Conservation (phyloP, 2,329 filamentous ascomycete species). For the Didymella segeticola region DNA sequence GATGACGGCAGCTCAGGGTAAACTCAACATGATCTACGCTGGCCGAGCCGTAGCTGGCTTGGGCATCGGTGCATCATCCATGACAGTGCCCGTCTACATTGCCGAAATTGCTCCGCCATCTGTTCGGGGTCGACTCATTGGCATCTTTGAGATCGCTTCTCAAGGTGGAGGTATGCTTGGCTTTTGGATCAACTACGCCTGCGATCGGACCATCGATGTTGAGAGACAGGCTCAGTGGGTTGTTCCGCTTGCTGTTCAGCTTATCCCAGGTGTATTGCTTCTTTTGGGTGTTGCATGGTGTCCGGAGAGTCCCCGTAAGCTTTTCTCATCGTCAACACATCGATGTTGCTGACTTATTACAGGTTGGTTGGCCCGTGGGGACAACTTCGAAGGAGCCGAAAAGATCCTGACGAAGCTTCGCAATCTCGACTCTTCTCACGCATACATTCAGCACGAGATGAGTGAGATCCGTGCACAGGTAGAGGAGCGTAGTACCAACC, state of each 20-base stretch:
- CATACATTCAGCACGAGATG: slow-evolving; percentile 58
- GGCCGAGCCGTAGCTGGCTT: slow-evolving; percentile 49
- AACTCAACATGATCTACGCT: slow-evolving; percentile 46
- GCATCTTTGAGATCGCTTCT: slow-evolving; percentile 71
- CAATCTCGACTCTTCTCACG: slow-evolving; percentile 51
- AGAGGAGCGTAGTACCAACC: slow-evolving; percentile 39
- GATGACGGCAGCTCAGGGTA: slow-evolving; percentile 48
- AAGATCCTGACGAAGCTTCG: slow-evolving; percentile 54
- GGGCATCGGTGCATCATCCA: slow-evolving; percentile 48
- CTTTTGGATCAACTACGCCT: slow-evolving; percentile 54
- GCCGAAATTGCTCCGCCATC: slow-evolving; percentile 62
- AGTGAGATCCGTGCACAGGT: slow-evolving; percentile 54
- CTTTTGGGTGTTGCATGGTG: slow-evolving; percentile 47
- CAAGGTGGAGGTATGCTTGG: slow-evolving; percentile 64
- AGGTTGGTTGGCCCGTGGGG: slow-evolving; percentile 35
- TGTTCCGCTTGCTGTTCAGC: slow-evolving; percentile 62
- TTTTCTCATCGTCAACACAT: neutral
- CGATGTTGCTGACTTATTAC: neutral
- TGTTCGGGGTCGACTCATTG: slow-evolving; percentile 69
- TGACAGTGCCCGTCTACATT: slow-evolving; percentile 50
- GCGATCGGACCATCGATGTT: slow-evolving; percentile 50
- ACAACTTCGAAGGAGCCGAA: slow-evolving; percentile 50
- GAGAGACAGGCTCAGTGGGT: slow-evolving; percentile 65
- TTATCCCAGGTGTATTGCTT: slow-evolving; percentile 50
- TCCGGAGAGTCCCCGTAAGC: slow-evolving; percentile 39